Evolutionary conservation across 78 protist species (phyloP), one percentile per base, ranked within the genome.

Genomic region (Dictyostelium intermedium): DNA sequence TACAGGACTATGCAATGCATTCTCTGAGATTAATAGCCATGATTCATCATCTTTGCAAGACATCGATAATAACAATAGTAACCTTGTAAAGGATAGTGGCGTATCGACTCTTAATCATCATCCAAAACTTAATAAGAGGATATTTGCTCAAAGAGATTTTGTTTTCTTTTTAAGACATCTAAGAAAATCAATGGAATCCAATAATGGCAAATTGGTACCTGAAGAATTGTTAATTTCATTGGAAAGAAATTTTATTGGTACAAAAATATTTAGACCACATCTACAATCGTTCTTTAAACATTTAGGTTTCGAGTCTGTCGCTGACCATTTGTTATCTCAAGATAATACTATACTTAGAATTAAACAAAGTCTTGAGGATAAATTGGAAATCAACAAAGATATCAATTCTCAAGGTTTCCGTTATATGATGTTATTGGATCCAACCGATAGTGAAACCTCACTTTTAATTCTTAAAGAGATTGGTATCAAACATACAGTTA

Each of bases 111-210:
- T 20, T 4, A 13, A 56, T 25, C 14, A 8, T 25, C 35, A 72
- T 72, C 43, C 39, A 72, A 72, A 34, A 72, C 37, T 72, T 14
- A 34, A 72, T 18, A 77, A 50, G 34, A 23, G 73, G 32, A 53
- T 89, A 2, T 89, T 89, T 66, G 87, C 82, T 70, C 94, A 89
- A 89, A 69, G 94, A 53, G 94, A 89, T 80, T 89, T 89, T 37
- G 94, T 89, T 1, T 89, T 79, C 66, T 89, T 89, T 39, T 81
- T 89, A 18, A 10, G 82, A 13, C 94, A 89, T 35, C 34, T 89
- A 11, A 37, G 72, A 13, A 56, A 37, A 45, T 27, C 63, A 5
- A 39, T 61, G 5, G 79, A 72, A 72, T 2, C 9, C 1, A 81
- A 80, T 3, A 5, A 78, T 1, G 41, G 66, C n/a, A 34, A 18